Conservation (phyloP, 2,329 filamentous ascomycete species). For the Onygenales sp. region DNA sequence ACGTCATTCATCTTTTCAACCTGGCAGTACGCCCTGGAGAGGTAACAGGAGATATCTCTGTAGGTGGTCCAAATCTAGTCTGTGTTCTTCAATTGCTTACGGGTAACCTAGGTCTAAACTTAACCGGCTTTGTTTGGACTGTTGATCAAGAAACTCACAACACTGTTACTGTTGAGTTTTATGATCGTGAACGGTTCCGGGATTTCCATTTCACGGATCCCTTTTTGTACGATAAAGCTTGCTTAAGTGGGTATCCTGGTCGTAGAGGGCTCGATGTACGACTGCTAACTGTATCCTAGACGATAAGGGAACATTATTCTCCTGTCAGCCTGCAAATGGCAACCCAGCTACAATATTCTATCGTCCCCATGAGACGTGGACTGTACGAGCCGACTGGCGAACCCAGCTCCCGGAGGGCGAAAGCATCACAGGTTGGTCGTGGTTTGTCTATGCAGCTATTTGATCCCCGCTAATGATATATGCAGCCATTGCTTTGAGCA, state of each 20-base stretch:
- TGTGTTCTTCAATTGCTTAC: conserved; percentile 16
- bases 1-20: conserved; percentile 79
- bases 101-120: conserved; percentile 51
- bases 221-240: conserved; percentile 92
- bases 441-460: not conserved
- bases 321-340: conserved; percentile 59
- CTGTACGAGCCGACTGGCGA: conserved; percentile 78
- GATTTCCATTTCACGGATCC: conserved; percentile 98
- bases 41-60: conserved; percentile 90
- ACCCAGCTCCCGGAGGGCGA: conserved; percentile 83
- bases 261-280: not conserved
- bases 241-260: conserved; percentile 50
- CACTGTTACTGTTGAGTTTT: conserved; percentile 95
- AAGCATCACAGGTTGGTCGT: conserved; percentile 49
- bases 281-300: conserved; percentile 27
- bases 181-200: conserved; percentile 82
- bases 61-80: conserved; percentile 16
- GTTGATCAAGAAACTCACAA: conserved; percentile 89
- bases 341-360: conserved; percentile 85
- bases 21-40: conserved; percentile 90
- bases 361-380: conserved; percentile 95
- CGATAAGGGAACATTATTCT: conserved; percentile 76
- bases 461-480: conserved; percentile 4
- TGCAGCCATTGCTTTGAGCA: conserved; percentile 73
- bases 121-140: conserved; percentile 93